A percentile compares a stretch with the other conserved stretches of the same genome.
These are phyloP conservation scores for Fusarium torulosum DNA, from an alignment of 2,329 filamentous ascomycete species.

Conservation along the genomic window DNA sequence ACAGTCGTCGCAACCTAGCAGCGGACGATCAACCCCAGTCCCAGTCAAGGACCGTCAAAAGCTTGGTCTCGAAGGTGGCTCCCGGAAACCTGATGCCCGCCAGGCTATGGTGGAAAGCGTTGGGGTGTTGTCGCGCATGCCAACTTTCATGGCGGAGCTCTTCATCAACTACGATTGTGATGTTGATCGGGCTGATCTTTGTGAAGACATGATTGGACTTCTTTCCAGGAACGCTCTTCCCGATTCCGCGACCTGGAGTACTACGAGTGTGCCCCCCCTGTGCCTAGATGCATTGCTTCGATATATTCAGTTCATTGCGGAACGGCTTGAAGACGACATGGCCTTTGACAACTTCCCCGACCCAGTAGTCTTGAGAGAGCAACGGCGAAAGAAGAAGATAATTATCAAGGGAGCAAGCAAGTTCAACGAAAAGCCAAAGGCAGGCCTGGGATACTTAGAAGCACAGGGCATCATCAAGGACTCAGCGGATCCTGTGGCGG, in stretches of 20 bases:
- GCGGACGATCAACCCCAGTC: slow-evolving; percentile 89
- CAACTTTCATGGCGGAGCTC: slow-evolving; percentile 92
- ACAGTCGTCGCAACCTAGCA: slow-evolving; percentile 75
- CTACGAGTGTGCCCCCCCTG: slow-evolving; percentile 94
- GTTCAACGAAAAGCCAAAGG: slow-evolving; percentile 96
- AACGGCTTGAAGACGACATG: slow-evolving; percentile 81
- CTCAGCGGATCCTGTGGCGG: slow-evolving; percentile 77
- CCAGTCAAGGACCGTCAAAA: slow-evolving; percentile 93
- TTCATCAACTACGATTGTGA: slow-evolving; percentile 99
- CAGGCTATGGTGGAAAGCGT: slow-evolving; percentile 99
- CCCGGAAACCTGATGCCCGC: slow-evolving; percentile 91
- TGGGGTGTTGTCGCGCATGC: slow-evolving; percentile 90
- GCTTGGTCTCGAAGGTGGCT: slow-evolving; percentile 90
- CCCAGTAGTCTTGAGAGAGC: slow-evolving; percentile 72
- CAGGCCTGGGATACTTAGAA: slow-evolving; percentile 85
- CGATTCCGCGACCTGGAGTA: slow-evolving; percentile 98
- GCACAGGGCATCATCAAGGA: slow-evolving; percentile 88
- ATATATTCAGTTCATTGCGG: slow-evolving; percentile 91
- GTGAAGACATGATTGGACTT: slow-evolving; percentile 94
- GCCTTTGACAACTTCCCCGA: slow-evolving; percentile 75
- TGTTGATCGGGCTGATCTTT: slow-evolving; percentile 88
- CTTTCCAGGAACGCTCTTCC: slow-evolving; percentile 94
- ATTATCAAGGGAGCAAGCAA: slow-evolving; percentile 90
- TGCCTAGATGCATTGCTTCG: slow-evolving; percentile 92
- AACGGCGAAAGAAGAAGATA: slow-evolving; percentile 83